Conservation (phyloP, 371 early-diverging fungal genomes). For the Mortierella sp. region DNA sequence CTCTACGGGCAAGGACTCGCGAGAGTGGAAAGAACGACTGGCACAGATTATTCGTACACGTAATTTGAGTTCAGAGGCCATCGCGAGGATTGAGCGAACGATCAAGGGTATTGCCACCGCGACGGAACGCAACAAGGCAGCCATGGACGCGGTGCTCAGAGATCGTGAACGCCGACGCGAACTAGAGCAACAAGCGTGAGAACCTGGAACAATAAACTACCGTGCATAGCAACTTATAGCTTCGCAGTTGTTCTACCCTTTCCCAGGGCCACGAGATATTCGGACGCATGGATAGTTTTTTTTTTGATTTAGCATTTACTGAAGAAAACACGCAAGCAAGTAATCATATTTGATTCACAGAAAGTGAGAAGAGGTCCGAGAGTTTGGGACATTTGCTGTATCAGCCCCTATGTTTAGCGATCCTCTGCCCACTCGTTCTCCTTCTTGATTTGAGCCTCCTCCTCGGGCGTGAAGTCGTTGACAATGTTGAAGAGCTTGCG, state of each 20-base stretch:
- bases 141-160: slow-evolving; percentile 33
- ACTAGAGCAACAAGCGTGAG: slow-evolving; percentile 24
- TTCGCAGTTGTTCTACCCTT: too few relatives aligned
- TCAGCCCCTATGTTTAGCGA: slow-evolving; percentile 61
- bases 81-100: slow-evolving; percentile 31
- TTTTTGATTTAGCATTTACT: too few relatives aligned
- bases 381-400: not conserved
- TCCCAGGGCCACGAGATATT: too few relatives aligned
- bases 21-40: slow-evolving; percentile 49
- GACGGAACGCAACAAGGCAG: slow-evolving; percentile 35
- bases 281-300: too few relatives aligned
- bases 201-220: too few relatives aligned
- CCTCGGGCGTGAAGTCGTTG: slow-evolving; percentile 97
- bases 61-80: slow-evolving; percentile 30
- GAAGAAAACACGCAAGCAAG: too few relatives aligned
- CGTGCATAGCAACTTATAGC: too few relatives aligned
- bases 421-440: slow-evolving; percentile 94
- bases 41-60: slow-evolving; percentile 44
- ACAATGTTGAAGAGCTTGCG: slow-evolving; percentile 93
- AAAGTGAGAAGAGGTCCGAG: not conserved
- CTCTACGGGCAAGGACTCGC: slow-evolving; percentile 41
- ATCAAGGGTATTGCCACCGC: slow-evolving; percentile 33
- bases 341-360: not conserved
- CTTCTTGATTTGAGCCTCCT: slow-evolving; percentile 88
- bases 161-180: slow-evolving; percentile 44